Percentiles rank a stretch among this genome's conserved stretches.
Evolutionary conservation across 352 stramenopile genomes (phyloP).

Genomic region (Blastocystis sp.): DNA sequence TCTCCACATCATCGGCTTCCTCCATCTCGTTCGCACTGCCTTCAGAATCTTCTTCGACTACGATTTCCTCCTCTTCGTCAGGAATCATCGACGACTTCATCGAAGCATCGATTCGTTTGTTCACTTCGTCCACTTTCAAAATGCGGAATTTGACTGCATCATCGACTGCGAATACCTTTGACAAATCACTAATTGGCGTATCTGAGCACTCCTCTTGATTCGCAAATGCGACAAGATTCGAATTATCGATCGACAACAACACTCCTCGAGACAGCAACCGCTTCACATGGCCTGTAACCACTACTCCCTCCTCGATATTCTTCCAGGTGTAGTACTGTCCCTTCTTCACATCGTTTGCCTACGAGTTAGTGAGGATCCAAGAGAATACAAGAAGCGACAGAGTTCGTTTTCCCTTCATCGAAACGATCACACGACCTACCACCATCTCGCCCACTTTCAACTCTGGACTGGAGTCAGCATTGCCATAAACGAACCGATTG

Average conservation of each 20-base stretch:
- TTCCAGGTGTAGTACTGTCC: background rate
- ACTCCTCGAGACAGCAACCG: background rate
- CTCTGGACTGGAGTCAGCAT: background rate
- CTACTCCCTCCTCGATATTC: background rate
- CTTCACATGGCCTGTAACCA: background rate
- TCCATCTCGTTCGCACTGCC: background rate
- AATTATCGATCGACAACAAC: background rate
- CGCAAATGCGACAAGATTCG: background rate
- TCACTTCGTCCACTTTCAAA: background rate
- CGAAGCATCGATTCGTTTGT: background rate
- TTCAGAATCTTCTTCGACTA: background rate
- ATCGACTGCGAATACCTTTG: background rate
- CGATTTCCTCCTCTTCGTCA: background rate
- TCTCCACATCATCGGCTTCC: background rate
- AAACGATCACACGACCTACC: background rate
- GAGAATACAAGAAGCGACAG: background rate
- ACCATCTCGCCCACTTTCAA: background rate
- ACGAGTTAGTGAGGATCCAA: background rate
- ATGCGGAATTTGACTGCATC: background rate
- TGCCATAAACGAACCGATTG: background rate
- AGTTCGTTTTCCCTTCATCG: background rate
- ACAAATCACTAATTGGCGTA: background rate
- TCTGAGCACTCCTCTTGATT: constrained; percentile 19
- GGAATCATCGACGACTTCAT: background rate
- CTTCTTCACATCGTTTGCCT: background rate